Conservation (phyloP, 2,329 filamentous ascomycete species). For the Arachnomyces sp. region DNA sequence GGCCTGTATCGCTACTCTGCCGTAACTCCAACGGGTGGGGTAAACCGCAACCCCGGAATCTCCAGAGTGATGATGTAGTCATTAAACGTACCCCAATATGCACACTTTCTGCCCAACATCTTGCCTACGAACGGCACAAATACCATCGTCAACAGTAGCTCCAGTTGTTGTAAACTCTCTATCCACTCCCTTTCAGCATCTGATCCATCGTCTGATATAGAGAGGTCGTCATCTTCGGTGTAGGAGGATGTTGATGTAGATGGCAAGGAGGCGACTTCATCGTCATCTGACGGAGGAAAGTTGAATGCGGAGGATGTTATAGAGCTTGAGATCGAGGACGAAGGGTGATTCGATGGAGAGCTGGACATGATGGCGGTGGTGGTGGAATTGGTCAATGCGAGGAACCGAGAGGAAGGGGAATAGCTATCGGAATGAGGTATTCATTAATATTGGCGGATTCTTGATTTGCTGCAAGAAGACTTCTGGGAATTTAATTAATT, state of each 20-base stretch:
- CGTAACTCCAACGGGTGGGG: too few species aligned
- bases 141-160: constrained; percentile 89
- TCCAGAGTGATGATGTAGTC: background rate
- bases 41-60: background rate
- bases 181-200: constrained; percentile 96
- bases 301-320: constrained; percentile 29
- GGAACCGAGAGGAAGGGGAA: background rate
- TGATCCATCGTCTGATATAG: constrained; percentile 54
- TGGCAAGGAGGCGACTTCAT: constrained; percentile 37
- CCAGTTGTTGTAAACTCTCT: constrained; percentile 84
- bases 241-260: constrained; percentile 33
- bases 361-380: constrained; percentile 15
- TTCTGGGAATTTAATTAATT: too few species aligned
- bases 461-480: too few species aligned
- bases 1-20: background rate
- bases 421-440: background rate
- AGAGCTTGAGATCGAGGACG: constrained; percentile 32
- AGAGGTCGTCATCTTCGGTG: constrained; percentile 44
- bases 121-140: constrained; percentile 90
- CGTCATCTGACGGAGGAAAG: constrained; percentile 25
- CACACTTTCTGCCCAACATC: constrained; percentile 88
- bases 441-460: background rate
- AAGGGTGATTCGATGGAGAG: constrained; percentile 23
- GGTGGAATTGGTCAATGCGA: background rate
- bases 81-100: constrained; percentile 74